These are phyloP conservation scores for Candida smagusa DNA, from an alignment of 1,139 yeast species.

Conservation along the genomic window DNA sequence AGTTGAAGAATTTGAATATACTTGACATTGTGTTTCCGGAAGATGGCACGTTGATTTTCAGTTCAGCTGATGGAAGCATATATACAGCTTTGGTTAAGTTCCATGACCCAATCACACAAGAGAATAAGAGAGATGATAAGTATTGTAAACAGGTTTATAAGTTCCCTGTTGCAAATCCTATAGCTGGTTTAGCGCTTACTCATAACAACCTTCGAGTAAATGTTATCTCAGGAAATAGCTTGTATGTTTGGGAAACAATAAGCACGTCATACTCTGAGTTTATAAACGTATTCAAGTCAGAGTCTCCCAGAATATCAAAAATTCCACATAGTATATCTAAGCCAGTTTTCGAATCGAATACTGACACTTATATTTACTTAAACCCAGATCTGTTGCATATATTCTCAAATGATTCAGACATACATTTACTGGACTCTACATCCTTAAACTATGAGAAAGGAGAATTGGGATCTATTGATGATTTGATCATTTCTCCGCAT, in stretches of 20 bases:
- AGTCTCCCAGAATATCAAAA: slow-evolving; percentile 14
- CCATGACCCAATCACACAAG: slow-evolving; percentile 18
- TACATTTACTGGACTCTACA: slow-evolving; percentile 13
- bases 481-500: slow-evolving; percentile 11
- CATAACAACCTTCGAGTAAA: slow-evolving; percentile 27
- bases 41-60: slow-evolving; percentile 31
- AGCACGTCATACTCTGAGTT: slow-evolving; percentile 30
- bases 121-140: slow-evolving; percentile 38
- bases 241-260: slow-evolving; percentile 36
- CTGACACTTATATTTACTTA: slow-evolving; percentile 15
- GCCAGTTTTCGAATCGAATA: slow-evolving; percentile 13
- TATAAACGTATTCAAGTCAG: slow-evolving; percentile 25
- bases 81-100: slow-evolving; percentile 28
- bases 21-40: slow-evolving; percentile 20
- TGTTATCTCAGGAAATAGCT: slow-evolving; percentile 26
- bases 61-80: slow-evolving; percentile 28
- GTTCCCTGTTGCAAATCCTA: slow-evolving; percentile 4
- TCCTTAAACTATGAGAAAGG: neutral
- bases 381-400: slow-evolving; percentile 17
- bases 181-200: slow-evolving; percentile 12
- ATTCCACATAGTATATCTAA: slow-evolving; percentile 1
- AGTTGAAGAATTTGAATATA: slow-evolving; percentile 29
- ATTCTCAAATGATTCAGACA: slow-evolving; percentile 27
- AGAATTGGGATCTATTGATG: slow-evolving; percentile 2
- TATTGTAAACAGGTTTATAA: slow-evolving; percentile 29